Evolutionary conservation across 352 stramenopile species (phyloP), one percentile per base, ranked within the genome.

Genomic region (Globisporangium nagaii): DNA sequence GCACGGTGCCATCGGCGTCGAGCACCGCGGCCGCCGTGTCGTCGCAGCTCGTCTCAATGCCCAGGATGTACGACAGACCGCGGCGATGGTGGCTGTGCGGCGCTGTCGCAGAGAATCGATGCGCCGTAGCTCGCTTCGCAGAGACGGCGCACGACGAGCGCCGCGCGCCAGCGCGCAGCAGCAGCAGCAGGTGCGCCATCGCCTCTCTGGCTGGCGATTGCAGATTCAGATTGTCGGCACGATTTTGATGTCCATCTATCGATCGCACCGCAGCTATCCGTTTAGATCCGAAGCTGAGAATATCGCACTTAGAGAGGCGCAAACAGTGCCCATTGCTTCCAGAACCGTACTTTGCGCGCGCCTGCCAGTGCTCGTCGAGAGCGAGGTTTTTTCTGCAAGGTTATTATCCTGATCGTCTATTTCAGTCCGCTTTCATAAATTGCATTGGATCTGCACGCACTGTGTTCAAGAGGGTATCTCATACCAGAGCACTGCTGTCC

Each of bases 11-110:
- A 60, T 97, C 81, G 31, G 76, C 82, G 44, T 93, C 75, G 19
- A 98, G 70, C 31, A 98, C 75, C 6, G 93, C 94, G 2, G 85
- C 92, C 9, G 70, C 84, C 36, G 94, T 98, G 68, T 98, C 95
- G 68, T 98, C 94, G 65, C 95, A 98, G 48, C 88, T 90, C 24
- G 93, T 98, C 70, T 98, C 93, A 61, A 98, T 98, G 19, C 96
- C 94, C 47, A 99, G 70, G 9, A 98, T 72, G 47, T 86, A 92
- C 37, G 83, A 84, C 19, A 71, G 58, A 40, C 37, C 40, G 36
- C 74, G 68, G 19, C 44, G 27, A 17, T 56, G 55, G 17, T 56
- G 60, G 61, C 24, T 27, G 10, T 12, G 31, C n/a, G n/a, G n/a
- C 15, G 1, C 19, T 10, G 39, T 13, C 9, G 19, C 41, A n/a